Base-by-base conservation (phyloP, 1,139 yeast species). In the Hyphopichia fennica region DNA sequence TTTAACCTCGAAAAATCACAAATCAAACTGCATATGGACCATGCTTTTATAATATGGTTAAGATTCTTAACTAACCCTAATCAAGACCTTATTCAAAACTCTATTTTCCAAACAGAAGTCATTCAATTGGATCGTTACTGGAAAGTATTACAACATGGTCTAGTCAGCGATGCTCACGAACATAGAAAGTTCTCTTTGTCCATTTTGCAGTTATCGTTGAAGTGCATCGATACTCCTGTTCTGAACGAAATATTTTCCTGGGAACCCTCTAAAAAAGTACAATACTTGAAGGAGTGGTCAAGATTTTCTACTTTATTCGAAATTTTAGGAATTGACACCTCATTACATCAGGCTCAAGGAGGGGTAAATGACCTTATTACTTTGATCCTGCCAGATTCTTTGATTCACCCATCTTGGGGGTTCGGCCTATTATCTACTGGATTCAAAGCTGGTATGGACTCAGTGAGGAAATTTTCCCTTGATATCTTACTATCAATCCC, bases 311-410 rank as follows among this genome's bases (percentile, higher is more conserved):
- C 96, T 0, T 65, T 90, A 13, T 85, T 81, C 50, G 96, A 90
- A 56, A 85, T 90, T 38, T 66, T 88, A 33, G 95, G 90, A 2
- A 76, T 90, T 38, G 97, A 90, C 58, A 84, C 96, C 0, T 87
- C 96, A 0, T 67, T 87, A 53, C 91, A 90, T 54, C 97, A 90
- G 61, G 82, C 93, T 0, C 84, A 84, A 51, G 96, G 90, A 11
- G 95, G 95, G 0, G 63, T 79, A 2, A 64, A 65, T 7, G 96
- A 88, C 54, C 76, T 90, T 34, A 61, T 82, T 4, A 66, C 65
- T 2, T 62, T 88, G 19, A 70, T 88, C 34, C 68, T 82, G 0
- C 75, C 80, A 2, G 51, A 58, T 1, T 74, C 82, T 0, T 62
- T 74, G 16, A 70, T 84, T 31, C 77, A 81, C 43, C 82, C 91